Percentiles rank a stretch among this genome's conserved stretches.
Conservation (phyloP, 441 rosid species). For the Macaranga tanarius region DNA sequence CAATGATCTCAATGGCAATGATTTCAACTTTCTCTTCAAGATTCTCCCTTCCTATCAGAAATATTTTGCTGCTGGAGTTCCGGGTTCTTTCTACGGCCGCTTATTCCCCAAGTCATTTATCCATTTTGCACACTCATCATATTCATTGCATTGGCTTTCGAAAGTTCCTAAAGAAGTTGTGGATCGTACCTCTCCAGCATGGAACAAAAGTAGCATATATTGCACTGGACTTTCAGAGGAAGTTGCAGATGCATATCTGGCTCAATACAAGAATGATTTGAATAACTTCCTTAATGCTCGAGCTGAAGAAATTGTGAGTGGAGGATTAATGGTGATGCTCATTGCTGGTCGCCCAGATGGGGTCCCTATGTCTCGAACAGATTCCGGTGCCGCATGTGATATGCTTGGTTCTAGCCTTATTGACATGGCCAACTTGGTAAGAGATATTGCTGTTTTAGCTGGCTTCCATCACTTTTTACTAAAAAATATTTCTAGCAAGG, state of each 20-base stretch:
- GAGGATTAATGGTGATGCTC: constrained; percentile 26
- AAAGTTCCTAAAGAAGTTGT: constrained; percentile 23
- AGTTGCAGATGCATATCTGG: constrained; percentile 25
- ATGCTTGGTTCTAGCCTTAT: constrained; percentile 5
- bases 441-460: constrained; percentile 2
- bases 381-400: neutral
- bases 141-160: constrained; percentile 37
- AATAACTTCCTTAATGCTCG: constrained; percentile 29
- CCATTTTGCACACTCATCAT: constrained; percentile 29
- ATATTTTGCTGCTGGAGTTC: constrained; percentile 29
- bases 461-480: too few species aligned
- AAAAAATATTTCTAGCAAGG: too few species aligned
- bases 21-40: constrained; percentile 40
- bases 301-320: constrained; percentile 27
- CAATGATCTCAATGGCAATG: constrained; percentile 31
- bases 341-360: constrained; percentile 27
- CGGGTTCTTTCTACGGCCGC: constrained; percentile 29
- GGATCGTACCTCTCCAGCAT: constrained; percentile 23
- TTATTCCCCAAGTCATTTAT: constrained; percentile 26
- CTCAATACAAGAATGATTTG: constrained; percentile 18
- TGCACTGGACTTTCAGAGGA: constrained; percentile 23
- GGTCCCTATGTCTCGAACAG: neutral
- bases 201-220: constrained; percentile 33
- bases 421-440: constrained; percentile 27
- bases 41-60: constrained; percentile 12